These are phyloP conservation scores for Lachnellula subtilissima DNA, from an alignment of 2,329 filamentous ascomycete genomes.

Conservation along the genomic window DNA sequence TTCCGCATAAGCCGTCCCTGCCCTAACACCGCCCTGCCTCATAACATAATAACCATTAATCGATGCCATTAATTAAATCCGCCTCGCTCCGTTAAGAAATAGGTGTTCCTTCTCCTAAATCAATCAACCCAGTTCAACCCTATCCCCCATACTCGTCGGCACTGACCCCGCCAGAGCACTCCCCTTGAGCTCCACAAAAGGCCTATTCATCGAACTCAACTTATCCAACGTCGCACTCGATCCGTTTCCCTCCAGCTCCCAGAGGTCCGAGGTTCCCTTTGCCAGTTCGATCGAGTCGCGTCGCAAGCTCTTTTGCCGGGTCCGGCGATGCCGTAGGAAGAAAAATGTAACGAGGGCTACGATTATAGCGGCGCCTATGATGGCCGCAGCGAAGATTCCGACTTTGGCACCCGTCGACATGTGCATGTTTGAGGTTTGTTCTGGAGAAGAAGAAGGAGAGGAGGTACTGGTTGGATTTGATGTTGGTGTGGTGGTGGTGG, in stretches of 20 bases:
- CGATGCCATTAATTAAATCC: too few species aligned
- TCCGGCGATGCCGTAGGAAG: neutral
- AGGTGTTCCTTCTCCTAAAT: too few species aligned
- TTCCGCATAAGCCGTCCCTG: too few species aligned
- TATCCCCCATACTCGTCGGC: neutral
- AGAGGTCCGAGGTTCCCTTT: neutral
- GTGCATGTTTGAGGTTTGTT: neutral
- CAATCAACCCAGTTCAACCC: neutral
- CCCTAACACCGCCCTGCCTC: too few species aligned
- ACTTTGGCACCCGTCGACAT: neutral
- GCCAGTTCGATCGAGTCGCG: too few species aligned
- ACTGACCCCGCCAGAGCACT: neutral
- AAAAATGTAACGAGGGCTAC: neutral
- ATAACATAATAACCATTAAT: too few species aligned
- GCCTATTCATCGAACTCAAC: neutral
- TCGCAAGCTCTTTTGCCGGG: neutral
- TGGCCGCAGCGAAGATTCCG: neutral
- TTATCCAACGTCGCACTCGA: neutral
- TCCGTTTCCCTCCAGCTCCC: neutral
- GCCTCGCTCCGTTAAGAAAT: too few species aligned
- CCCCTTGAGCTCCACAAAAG: neutral
- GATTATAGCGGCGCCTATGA: neutral
- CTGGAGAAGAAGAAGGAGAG: neutral
- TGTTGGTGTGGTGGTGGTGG: neutral
- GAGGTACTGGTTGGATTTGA: neutral